Base-by-base conservation (phyloP, 2,329 filamentous ascomycete species). In the Ceratocystis colombiana region DNA sequence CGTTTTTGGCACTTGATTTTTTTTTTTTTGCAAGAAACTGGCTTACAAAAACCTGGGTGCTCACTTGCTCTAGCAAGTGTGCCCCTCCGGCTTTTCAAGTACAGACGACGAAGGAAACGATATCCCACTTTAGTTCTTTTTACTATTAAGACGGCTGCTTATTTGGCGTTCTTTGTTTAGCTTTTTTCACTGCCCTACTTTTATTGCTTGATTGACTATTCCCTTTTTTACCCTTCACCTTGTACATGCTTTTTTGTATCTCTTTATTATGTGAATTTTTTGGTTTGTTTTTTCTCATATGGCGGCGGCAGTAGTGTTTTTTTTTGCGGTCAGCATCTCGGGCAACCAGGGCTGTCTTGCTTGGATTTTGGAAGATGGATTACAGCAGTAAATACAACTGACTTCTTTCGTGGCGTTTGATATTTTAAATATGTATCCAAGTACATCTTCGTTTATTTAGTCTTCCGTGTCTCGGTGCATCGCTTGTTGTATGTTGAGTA, bases 61-160 rank as follows among this genome's bases (percentile, higher is more conserved):
- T 4, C 28, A 59, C 28, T 25, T 33, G 17, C 22, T 25, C 15
- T 10, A 12, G 25, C 28, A 37, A 30, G 17, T 6, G 12, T 20
- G 28, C 17, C 6, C 55, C 17, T 17, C 55, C 15, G 55, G 55
- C 15, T 30, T 59, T 33, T 28, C 22, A 33, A 37, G 55, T 33
- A 30, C 28, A 59, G 55, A 59, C 22, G 55, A 59, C 55, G 55
- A 59, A 30, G 25, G 28, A 59, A 59, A 59, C 55, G 55, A 59
- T 59, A 59, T 59, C 55, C 55, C 55, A 22, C 28, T 59, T n/a
- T 57, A 28, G 25, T 57, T 59, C 17, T 57, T 30, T 57, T 57
- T n/a, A 37, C 28, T 37, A n/a, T 22, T 30, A 41, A 59, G 28
- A 37, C 28, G 55, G 28, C 22, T 59, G 55, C 33, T 59, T 37